phyloP scores from a whole-genome alignment of 2,329 filamentous ascomycete species.

The Botrytis paeoniae region DNA sequence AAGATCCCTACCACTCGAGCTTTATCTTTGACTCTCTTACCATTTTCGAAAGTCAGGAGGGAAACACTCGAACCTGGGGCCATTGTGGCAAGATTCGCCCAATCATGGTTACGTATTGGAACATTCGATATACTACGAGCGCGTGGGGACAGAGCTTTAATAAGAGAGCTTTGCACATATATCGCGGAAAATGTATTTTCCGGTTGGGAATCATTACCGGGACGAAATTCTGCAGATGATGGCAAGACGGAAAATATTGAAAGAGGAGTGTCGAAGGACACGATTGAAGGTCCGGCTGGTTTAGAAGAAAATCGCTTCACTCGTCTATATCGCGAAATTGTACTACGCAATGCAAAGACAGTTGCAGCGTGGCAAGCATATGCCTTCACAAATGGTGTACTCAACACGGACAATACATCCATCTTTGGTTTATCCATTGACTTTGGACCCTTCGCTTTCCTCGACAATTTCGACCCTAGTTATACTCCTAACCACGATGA shows the following conservation, averaged over 20 bases:
- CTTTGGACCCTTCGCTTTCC: constrained; percentile 95
- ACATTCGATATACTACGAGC: constrained; percentile 90
- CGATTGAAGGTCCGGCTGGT: constrained; percentile 64
- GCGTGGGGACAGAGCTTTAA: constrained; percentile 71
- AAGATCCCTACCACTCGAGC: constrained; percentile 84
- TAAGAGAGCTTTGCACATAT: constrained; percentile 75
- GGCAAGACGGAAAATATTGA: constrained; percentile 43
- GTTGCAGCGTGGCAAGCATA: constrained; percentile 97
- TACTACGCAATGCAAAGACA: constrained; percentile 77
- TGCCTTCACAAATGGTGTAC: constrained; percentile 97
- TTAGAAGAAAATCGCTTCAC: constrained; percentile 81
- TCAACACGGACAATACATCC: constrained; percentile 98
- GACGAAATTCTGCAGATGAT: constrained; percentile 50
- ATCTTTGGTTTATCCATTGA: constrained; percentile 86
- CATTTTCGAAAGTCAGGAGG: constrained; percentile 68
- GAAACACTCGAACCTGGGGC: constrained; percentile 86
- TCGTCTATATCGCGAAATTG: constrained; percentile 82
- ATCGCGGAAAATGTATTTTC: constrained; percentile 82
- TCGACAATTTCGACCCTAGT: constrained; percentile 91
- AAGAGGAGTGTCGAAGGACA: constrained; percentile 52
- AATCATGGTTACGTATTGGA: constrained; percentile 89
- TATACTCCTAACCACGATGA: constrained; percentile 99
- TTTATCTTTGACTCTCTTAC: constrained; percentile 74
- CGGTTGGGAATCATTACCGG: constrained; percentile 83
- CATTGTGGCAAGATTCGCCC: constrained; percentile 87